Percentiles rank a stretch among this genome's conserved stretches.
Evolutionary conservation across 2,329 filamentous ascomycete genomes (phyloP).

Genomic region (Alternaria triticimaculans): DNA sequence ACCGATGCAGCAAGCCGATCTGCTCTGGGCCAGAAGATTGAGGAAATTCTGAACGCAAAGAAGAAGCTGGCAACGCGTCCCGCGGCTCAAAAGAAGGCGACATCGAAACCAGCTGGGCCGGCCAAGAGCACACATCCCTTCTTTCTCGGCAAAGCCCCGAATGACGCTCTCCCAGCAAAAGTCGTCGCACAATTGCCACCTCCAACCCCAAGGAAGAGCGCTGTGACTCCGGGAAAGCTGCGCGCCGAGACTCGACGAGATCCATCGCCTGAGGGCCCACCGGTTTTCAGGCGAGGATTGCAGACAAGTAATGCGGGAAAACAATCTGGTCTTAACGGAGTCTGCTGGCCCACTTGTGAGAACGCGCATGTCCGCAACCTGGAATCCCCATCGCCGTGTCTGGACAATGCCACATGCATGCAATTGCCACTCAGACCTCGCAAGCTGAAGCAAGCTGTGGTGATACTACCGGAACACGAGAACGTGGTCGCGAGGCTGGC

Average conservation of each 20-base stretch:
- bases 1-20: conserved; percentile 54
- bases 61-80: conserved; percentile 25
- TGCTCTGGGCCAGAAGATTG: conserved; percentile 66
- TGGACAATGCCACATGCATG: neutral
- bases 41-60: conserved; percentile 63
- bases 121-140: conserved; percentile 70
- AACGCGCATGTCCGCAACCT: conserved; percentile 54
- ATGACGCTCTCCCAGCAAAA: conserved; percentile 26
- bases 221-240: conserved; percentile 57
- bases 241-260: conserved; percentile 40
- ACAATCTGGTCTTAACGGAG: conserved; percentile 69
- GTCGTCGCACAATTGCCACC: conserved; percentile 11
- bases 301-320: conserved; percentile 54
- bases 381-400: neutral
- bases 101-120: conserved; percentile 40
- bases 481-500: conserved; percentile 34
- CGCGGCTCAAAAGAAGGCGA: conserved; percentile 26
- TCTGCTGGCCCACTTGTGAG: conserved; percentile 74
- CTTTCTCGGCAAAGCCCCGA: conserved; percentile 64
- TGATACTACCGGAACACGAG: conserved; percentile 29
- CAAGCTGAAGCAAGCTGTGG: conserved; percentile 51
- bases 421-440: conserved; percentile 21
- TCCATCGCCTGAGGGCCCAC: conserved; percentile 19
- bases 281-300: conserved; percentile 27
- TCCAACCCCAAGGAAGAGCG: conserved; percentile 41